phyloP scores from a whole-genome alignment of 1,284 basidiomycete genomes.

The Ceratobasidium sp. region DNA sequence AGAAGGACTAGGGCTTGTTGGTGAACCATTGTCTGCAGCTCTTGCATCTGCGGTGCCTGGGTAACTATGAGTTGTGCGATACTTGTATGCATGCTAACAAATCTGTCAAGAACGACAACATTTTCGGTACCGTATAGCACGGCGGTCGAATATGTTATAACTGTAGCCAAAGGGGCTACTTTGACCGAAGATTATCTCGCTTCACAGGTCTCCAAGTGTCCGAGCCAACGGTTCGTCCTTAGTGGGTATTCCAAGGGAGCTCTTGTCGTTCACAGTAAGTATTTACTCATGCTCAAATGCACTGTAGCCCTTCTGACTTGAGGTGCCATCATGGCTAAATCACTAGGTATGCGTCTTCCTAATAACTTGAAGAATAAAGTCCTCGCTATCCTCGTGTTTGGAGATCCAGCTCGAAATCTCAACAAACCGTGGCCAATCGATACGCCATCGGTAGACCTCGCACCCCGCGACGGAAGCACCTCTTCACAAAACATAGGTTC shows the following conservation, averaged over 20 bases:
- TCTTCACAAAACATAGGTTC: conserved; percentile 10
- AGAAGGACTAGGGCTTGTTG: conserved; percentile 9
- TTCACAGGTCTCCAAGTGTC: background rate
- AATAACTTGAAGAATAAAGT: background rate
- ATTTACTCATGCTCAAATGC: background rate
- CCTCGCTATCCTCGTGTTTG: background rate
- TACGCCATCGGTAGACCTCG: background rate
- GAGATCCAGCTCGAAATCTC: conserved; percentile 16
- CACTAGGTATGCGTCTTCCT: background rate
- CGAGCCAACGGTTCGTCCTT: background rate
- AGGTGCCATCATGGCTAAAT: background rate
- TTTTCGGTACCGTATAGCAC: conserved; percentile 19
- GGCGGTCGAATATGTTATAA: conserved; percentile 1
- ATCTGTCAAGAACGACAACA: background rate
- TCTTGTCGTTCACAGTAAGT: background rate
- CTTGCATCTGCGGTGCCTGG: background rate
- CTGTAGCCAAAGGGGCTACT: conserved; percentile 2
- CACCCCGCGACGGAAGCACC: conserved; percentile 14
- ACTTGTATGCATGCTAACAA: background rate
- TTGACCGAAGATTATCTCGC: background rate
- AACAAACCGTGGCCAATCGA: conserved; percentile 15
- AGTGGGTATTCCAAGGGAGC: conserved; percentile 27
- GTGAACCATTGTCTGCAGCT: background rate
- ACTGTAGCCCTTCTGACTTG: background rate
- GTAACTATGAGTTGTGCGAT: background rate